Evolutionary conservation across 306 rosid genomes (phyloP), one percentile per base, ranked within the genome.

Genomic region (Sphenostylis stenocarpa): DNA sequence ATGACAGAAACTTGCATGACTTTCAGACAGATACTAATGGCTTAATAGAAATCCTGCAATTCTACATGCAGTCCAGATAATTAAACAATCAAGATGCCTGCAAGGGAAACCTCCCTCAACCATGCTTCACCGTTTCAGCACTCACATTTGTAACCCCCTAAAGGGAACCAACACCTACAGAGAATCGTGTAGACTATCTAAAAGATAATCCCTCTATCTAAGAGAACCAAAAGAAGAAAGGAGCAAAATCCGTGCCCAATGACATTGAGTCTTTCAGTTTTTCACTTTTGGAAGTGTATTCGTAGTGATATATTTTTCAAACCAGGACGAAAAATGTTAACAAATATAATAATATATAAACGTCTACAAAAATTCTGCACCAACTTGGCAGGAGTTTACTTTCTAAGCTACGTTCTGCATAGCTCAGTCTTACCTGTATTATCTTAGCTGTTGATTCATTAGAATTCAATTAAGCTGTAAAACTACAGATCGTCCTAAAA

Each of bases 381-480:
- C 75, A 77, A 66, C 19, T 26, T 57, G 14, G 49, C 55, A 55
- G 56, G 49, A 73, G 61, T 67, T 57, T 68, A 15, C 20, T 14
- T 55, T 57, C 39, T 57, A 62, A 6, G 75, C 55, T 41, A 56
- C 41, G 15, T 17, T 77, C 56, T 72, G 60, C 24, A 65, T 45
- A 29, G 34, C 67, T 19, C 56, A 56, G 47, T 63, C 66, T 53
- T 72, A 38, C 61, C 72, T 11, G 23, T 44, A 63, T n/a, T 63
- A 34, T 77, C 47, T 33, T 73, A 47, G 45, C 44, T 13, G 44
- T 53, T 67, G 66, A 58, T 48, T 78, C 72, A n/a, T 12, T 48
- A 41, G 63, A 55, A 19, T 33, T 58, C 38, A 67, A 76, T 29
- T 78, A 73, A 77, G 55, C 76, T 47, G 52, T 66, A 45, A 56